A percentile compares a stretch with the other conserved stretches of the same genome.
phyloP scores from a whole-genome alignment of 2,329 filamentous ascomycete species.

The Magnaporthiopsis rhizophila region DNA sequence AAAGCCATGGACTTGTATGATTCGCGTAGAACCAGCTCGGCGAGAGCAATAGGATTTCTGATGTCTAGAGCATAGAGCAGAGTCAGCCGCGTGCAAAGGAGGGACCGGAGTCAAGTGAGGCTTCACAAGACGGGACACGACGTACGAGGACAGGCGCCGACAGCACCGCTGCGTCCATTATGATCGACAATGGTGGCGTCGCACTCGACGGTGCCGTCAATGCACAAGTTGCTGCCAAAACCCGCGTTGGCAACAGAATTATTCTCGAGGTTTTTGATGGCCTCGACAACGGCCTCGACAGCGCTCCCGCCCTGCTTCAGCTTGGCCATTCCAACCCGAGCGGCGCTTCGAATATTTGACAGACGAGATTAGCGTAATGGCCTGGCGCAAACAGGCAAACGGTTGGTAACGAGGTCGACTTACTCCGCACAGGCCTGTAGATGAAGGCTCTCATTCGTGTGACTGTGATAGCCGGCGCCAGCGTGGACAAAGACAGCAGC shows the following conservation, averaged over 20 bases:
- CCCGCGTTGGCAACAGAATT: constrained; percentile 95
- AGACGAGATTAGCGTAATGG: not conserved
- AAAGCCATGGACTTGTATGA: constrained; percentile 73
- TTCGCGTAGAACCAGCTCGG: constrained; percentile 72
- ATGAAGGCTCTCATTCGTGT: constrained; percentile 76
- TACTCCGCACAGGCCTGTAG: constrained; percentile 84
- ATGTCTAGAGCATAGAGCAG: constrained; percentile 51
- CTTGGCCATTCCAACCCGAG: constrained; percentile 75
- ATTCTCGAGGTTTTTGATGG: constrained; percentile 82
- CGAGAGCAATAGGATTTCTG: constrained; percentile 85
- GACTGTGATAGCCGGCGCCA: constrained; percentile 88
- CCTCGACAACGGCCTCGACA: constrained; percentile 82
- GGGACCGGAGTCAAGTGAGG: not conserved
- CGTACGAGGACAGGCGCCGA: constrained; percentile 78
- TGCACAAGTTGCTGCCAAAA: constrained; percentile 88
- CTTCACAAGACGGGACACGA: not conserved
- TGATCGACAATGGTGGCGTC: constrained; percentile 93
- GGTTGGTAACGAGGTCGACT: constrained; percentile 27
- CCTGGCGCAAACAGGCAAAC: no score
- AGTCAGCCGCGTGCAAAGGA: constrained; percentile 1
- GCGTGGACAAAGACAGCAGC: constrained; percentile 88
- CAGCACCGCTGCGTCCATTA: constrained; percentile 82
- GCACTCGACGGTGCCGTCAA: constrained; percentile 86
- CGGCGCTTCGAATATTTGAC: constrained; percentile 50
- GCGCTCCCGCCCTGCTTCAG: constrained; percentile 72